Conservation (phyloP, 2,329 filamentous ascomycete species). For the Nothophaeocryptopus gaeumannii region DNA sequence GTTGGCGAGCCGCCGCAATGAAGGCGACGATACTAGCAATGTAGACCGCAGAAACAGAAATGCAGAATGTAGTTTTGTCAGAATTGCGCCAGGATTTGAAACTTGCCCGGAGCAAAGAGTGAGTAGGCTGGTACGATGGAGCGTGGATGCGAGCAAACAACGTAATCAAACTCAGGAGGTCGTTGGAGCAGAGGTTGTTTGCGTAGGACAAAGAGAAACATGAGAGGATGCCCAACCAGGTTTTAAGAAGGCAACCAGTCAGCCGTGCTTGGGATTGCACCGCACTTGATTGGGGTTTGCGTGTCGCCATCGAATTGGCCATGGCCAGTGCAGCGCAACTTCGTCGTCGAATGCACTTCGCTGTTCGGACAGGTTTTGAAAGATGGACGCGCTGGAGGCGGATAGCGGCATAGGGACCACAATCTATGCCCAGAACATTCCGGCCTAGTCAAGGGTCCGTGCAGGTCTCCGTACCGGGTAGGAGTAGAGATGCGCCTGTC, state of each 20-base stretch:
- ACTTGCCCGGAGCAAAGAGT: constrained; percentile 1
- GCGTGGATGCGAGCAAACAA: constrained; percentile 20
- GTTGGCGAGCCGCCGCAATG: background rate
- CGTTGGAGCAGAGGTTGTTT: constrained; percentile 14
- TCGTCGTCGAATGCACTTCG: constrained; percentile 4
- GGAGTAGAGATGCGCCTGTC: background rate
- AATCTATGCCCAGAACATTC: constrained; percentile 4
- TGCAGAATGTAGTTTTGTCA: constrained; percentile 10
- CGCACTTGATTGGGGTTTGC: constrained; percentile 10
- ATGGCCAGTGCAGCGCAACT: constrained; percentile 12
- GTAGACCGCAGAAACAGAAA: constrained; percentile 10
- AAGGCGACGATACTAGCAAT: constrained; percentile 9
- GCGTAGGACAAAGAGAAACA: constrained; percentile 18
- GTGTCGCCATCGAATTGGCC: constrained; percentile 4
- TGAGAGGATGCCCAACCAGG: constrained; percentile 10
- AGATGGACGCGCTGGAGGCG: background rate
- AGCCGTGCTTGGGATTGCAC: constrained; percentile 7
- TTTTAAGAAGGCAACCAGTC: constrained; percentile 11
- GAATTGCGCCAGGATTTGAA: constrained; percentile 15
- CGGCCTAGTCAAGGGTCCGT: background rate
- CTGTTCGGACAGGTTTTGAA: constrained; percentile 14
- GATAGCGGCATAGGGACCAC: background rate
- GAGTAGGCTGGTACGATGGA: background rate
- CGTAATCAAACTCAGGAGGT: constrained; percentile 8
- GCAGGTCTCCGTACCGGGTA: constrained; percentile 6